phyloP scores from a whole-genome alignment of 805 yeast species.

The Cyberlindnera xishuangbannaensis region DNA sequence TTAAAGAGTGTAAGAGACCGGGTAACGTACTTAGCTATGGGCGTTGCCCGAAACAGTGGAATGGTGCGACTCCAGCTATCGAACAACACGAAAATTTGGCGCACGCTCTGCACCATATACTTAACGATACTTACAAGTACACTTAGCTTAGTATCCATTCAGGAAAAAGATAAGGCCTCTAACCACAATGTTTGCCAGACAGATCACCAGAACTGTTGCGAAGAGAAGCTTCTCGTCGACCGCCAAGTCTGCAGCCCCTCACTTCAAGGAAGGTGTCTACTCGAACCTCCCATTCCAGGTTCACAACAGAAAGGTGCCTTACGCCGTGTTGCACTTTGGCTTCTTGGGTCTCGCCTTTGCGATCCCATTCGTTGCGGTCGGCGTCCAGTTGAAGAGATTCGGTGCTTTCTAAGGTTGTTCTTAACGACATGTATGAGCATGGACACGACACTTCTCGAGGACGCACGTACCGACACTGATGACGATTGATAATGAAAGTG shows the following conservation, averaged over 20 bases:
- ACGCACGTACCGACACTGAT: too few relatives aligned
- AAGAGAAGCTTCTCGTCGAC: conserved; percentile 43
- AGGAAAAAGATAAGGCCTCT: too few relatives aligned
- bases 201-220: conserved; percentile 30
- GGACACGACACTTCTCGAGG: too few relatives aligned
- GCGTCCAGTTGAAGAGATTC: conserved; percentile 82
- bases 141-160: too few relatives aligned
- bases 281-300: conserved; percentile 92
- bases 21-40: conserved; percentile 8
- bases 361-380: conserved; percentile 73
- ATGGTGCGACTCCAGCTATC: conserved; percentile 1
- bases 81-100: neutral
- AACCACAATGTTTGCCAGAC: conserved; percentile 19
- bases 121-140: too few relatives aligned
- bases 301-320: conserved; percentile 89
- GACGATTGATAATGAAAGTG: too few relatives aligned
- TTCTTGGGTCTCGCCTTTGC: conserved; percentile 66
- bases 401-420: conserved; percentile 41
- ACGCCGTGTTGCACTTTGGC: conserved; percentile 74
- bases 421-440: too few relatives aligned
- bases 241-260: conserved; percentile 36
- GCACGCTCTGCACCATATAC: too few relatives aligned
- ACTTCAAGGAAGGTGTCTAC: conserved; percentile 80
- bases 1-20: conserved; percentile 2
- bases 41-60: neutral